phyloP scores from a whole-genome alignment of 179 eudicot genomes.

The Heliamphora pulchella region DNA sequence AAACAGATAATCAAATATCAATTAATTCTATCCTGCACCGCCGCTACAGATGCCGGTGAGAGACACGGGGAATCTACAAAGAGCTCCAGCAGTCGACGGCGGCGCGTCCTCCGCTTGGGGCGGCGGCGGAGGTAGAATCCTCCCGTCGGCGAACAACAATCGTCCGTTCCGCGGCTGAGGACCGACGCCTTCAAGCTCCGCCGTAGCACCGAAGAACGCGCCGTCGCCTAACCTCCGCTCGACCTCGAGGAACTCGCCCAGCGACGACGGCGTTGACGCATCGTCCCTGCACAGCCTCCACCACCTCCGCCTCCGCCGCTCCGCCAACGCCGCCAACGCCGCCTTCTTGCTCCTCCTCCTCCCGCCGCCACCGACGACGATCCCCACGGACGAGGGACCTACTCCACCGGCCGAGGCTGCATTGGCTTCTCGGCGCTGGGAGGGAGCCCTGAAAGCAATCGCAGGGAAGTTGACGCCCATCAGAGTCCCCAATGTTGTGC shows the following conservation, averaged over 20 bases:
- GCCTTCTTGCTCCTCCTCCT: slow-evolving; percentile 10
- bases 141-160: slow-evolving; percentile 44
- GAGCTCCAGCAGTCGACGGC: slow-evolving; percentile 18
- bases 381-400: not conserved
- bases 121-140: slow-evolving; percentile 52
- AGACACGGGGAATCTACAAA: slow-evolving; percentile 32
- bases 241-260: slow-evolving; percentile 46
- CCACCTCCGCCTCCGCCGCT: slow-evolving; percentile 40
- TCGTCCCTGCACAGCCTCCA: slow-evolving; percentile 36
- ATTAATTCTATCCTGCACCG: slow-evolving; percentile 14
- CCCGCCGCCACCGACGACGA: slow-evolving; percentile 9
- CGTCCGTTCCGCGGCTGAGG: slow-evolving; percentile 20
- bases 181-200: slow-evolving; percentile 13
- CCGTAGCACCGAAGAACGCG: slow-evolving; percentile 21
- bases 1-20: too few species aligned
- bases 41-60: slow-evolving; percentile 32
- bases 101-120: slow-evolving; percentile 17
- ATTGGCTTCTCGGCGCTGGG: slow-evolving; percentile 15
- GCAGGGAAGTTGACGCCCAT: slow-evolving; percentile 45
- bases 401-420: not conserved
- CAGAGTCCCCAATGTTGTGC: slow-evolving; percentile 44
- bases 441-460: slow-evolving; percentile 34
- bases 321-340: slow-evolving; percentile 13
- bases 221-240: slow-evolving; percentile 44
- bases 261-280: slow-evolving; percentile 28